Evolutionary conservation across 2,329 filamentous ascomycete species (phyloP), one percentile per base, ranked within the genome.

Genomic region (Xylaria sp.): DNA sequence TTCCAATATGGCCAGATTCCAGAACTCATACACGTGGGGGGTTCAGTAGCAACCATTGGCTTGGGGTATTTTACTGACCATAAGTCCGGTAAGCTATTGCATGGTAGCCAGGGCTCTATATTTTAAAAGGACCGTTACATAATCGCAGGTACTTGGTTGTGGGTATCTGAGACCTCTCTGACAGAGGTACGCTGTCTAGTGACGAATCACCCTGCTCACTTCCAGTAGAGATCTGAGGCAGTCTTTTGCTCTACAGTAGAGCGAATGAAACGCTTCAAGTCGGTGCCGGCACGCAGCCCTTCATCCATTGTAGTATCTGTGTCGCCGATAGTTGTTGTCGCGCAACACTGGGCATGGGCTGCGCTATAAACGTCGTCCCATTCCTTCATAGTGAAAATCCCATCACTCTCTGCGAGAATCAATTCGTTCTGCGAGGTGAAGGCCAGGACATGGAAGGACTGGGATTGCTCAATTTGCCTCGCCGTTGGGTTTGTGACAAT

Each of bases 391-490:
- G 89, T 88, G 78, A 98, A 98, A 3, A 82, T 82, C 0, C 95
- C 95, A 75, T 95, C 90, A 76, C 94, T 97, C 81, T 97, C 92
- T 41, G 88, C 90, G 51, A 97, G 81, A 25, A 98, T 81, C 61
- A 97, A 82, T 68, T 93, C 89, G 9, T 91, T 88, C 61, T 89
- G 84, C 1, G 90, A 90, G n/a, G 91, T 91, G 78, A 96, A 97
- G 6, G 90, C 91, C 67, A 98, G 85, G n/a, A 92, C 93, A 78
- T 98, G 95, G 25, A 93, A 82, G 5, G 94, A 97, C 65, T 83
- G 85, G 12, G 92, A 90, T 55, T 83, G 81, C 72, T 89, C 84
- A 55, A 90, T 84, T 69, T 92, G 86, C 25, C 87, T 83, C 6
- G 89, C 84, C 3, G 87, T 88, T 7, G 94, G 94, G 64, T 91